Base-by-base conservation (phyloP, 176 grass and related monocot species). In the Eleusine coracana region DNA sequence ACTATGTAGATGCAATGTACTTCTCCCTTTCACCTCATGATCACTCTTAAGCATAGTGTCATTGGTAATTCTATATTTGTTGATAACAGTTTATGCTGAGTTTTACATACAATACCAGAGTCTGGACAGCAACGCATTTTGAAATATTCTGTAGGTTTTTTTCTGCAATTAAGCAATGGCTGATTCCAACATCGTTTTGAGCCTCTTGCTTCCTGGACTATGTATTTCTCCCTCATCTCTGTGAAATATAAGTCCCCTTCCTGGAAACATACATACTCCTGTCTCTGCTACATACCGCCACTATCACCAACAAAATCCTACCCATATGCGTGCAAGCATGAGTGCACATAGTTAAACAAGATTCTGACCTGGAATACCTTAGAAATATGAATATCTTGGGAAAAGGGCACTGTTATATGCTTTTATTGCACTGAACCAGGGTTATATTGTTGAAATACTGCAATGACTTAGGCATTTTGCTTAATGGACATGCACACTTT, bases 81-180 rank as follows among this genome's bases (percentile, higher is more conserved):
- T 28, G 23, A 15, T 51, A 73, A 8, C 15, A 10, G 6, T 20
- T 51, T 73, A 73, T 52, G 27, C 71, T 51, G 70, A 50, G 25
- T 29, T 50, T 4, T 46, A 13, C 42, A 14, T 1, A 50, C 2
- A 5, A 9, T 34, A 52, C 71, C 3, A 17, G 23, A 62, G 9
- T 27, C 59, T 62, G 59, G 48, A 10, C 49, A 52, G 7, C 27
- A 73, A 34, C 29, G 1, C 15, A 52, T 18, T 52, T 52, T 4
- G 28, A 54, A 74, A 74, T 55, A 21, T 9, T 49, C 1, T 55
- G 10, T 74, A 20, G 21, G 29, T 66, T 80, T 15, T 62, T 69
- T 86, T 79, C 69, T 14, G 25, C 48, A 28, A 34, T 76, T 76
- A 58, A 58, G 60, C 66, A 63, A 27, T 29, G 56, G 41, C n/a